Percentiles rank a stretch among this genome's conserved stretches.
phyloP scores from a whole-genome alignment of 1,139 yeast species.

The Taiozyma sp. region DNA sequence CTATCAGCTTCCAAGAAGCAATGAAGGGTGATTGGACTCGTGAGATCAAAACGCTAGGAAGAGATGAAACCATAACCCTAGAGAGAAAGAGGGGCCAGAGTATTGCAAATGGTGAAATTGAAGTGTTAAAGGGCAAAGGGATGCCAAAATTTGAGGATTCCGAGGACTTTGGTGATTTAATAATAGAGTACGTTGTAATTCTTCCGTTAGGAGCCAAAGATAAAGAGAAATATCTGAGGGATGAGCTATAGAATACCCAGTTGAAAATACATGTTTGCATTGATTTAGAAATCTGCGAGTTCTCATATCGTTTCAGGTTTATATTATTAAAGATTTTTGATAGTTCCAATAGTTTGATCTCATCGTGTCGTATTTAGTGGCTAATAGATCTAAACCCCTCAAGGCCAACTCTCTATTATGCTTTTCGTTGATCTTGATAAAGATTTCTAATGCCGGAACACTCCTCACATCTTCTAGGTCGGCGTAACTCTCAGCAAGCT shows the following conservation, averaged over 20 bases:
- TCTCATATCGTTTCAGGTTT: not conserved
- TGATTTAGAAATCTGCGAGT: not conserved
- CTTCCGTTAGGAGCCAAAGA: constrained; percentile 35
- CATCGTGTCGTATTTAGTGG: constrained; percentile 57
- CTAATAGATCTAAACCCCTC: constrained; percentile 44
- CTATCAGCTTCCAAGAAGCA: constrained; percentile 68
- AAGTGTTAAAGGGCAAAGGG: constrained; percentile 67
- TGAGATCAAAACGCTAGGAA: constrained; percentile 47
- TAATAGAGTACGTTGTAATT: constrained; percentile 62
- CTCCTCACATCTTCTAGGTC: constrained; percentile 23
- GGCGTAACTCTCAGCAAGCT: constrained; percentile 38
- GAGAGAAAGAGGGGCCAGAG: constrained; percentile 45
- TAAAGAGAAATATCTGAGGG: constrained; percentile 17
- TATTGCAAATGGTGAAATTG: constrained; percentile 66
- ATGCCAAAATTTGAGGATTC: constrained; percentile 61
- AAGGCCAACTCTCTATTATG: constrained; percentile 31
- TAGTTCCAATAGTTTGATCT: constrained; percentile 63
- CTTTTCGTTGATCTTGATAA: constrained; percentile 46
- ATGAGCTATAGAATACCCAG: constrained; percentile 22
- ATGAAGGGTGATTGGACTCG: constrained; percentile 77
- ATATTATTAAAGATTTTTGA: constrained; percentile 10
- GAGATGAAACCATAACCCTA: constrained; percentile 43
- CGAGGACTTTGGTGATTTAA: constrained; percentile 71
- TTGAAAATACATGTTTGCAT: not conserved
- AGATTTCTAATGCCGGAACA: constrained; percentile 62